phyloP scores from a whole-genome alignment of 257 asterid genomes.

The Anisodus acutangulus region DNA sequence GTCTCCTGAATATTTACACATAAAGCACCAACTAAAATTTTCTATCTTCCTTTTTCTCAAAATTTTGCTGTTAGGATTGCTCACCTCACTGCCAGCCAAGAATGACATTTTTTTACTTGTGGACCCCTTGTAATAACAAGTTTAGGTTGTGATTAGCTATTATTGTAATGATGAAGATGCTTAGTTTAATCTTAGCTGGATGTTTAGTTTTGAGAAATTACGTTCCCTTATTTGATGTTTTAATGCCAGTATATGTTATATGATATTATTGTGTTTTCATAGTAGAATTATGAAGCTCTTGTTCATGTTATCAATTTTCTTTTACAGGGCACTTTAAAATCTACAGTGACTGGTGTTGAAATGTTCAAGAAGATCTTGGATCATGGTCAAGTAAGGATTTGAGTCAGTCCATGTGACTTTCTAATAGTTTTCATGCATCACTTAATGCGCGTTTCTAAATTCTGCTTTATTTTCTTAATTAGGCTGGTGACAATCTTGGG shows the following conservation, averaged over 20 bases:
- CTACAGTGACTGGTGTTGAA: constrained; percentile 96
- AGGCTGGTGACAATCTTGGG: constrained; percentile 99
- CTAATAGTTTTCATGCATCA: neutral
- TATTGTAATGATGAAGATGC: constrained; percentile 5
- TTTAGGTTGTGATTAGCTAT: neutral
- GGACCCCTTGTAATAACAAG: neutral
- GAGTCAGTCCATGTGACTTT: neutral
- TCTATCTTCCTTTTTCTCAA: neutral
- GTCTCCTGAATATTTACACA: neutral
- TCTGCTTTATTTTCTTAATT: constrained; percentile 32
- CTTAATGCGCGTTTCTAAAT: constrained; percentile 9
- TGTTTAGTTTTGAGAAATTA: neutral
- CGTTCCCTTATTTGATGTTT: neutral
- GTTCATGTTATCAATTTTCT: constrained; percentile 28
- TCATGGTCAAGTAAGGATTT: constrained; percentile 72
- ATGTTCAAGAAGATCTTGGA: constrained; percentile 98
- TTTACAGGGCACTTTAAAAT: constrained; percentile 74
- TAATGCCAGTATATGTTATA: neutral
- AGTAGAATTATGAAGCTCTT: constrained; percentile 5
- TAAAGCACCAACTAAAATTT: neutral
- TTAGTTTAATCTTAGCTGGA: neutral
- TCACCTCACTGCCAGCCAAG: neutral
- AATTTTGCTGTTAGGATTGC: neutral
- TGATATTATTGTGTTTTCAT: neutral
- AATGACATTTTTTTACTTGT: neutral